phyloP scores from a whole-genome alignment of 208 protist genomes.

The Tritrichomonas musculus region DNA sequence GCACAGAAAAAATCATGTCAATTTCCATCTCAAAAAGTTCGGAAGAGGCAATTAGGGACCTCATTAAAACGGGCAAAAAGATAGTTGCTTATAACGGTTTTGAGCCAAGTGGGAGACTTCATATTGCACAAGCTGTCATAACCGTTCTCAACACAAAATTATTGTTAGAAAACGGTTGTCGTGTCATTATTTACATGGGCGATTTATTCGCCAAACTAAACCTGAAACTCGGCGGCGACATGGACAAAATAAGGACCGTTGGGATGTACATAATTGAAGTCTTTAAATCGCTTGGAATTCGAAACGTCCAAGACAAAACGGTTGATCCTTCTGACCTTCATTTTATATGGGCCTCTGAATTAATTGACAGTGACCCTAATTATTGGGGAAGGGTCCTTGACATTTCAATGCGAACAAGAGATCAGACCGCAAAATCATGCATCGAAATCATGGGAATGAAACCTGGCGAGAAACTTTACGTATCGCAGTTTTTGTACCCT shows the following conservation, averaged over 20 bases:
- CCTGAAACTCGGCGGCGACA: constrained; percentile 95
- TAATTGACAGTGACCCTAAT: constrained; percentile 66
- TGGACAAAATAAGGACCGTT: constrained; percentile 87
- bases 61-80: neutral
- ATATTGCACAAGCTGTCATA: constrained; percentile 97
- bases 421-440: constrained; percentile 89
- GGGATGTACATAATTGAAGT: constrained; percentile 63
- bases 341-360: too few relatives aligned
- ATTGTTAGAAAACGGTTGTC: constrained; percentile 78
- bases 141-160: constrained; percentile 98
- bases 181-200: constrained; percentile 96
- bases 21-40: neutral
- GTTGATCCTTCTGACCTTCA: neutral
- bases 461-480: constrained; percentile 75
- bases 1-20: neutral
- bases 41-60: neutral
- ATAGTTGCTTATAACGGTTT: constrained; percentile 92
- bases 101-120: constrained; percentile 96
- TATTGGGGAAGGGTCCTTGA: constrained; percentile 33
- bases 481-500: constrained; percentile 95
- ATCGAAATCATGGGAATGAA: constrained; percentile 96
- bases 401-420: constrained; percentile 45
- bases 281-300: neutral
- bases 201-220: constrained; percentile 99
- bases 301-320: neutral